Evolutionary conservation across 1,139 yeast species (phyloP), one percentile per base, ranked within the genome.

Genomic region (Debaryomyces fabryi): DNA sequence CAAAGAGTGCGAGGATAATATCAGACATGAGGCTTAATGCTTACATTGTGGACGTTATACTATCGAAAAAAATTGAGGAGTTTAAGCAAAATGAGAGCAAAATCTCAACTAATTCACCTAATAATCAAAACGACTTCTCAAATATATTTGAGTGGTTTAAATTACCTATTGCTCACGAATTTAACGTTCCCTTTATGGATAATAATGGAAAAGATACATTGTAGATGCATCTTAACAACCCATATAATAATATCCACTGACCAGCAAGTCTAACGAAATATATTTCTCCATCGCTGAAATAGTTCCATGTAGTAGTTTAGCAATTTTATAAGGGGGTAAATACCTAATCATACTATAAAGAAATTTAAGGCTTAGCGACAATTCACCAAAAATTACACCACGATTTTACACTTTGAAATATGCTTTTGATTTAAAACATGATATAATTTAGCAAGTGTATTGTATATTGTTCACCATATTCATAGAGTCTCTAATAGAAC

Each of bases 21-120:
- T 42, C 48, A n/a, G 48, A 45, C 29, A 45, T 45, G 48, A 45
- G 48, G 29, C 36, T 45, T 4, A 45, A 40, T 33, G 24, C 48
- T 5, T 42, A 46, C 13, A 25, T 39, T 4, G 24, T 35, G 21
- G 38, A 35, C 13, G 25, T 35, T 35, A 35, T 35, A 10, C 25
- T 35, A 18, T 35, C 38, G 5, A 35, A 35, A 12, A 35, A 35
- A 21, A 35, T 20, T 9, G 38, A 35, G 21, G 20, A 35, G 15
- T 35, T 35, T 35, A 35, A 35, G n/a, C 15, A 35, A 20, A 34
- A 35, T n/a, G 25, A 35, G n/a, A 20, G 8, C 8, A 35, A 35
- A 35, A 16, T 35, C 4, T 35, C 38, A 6, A 35, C 38, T 20
- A 35, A 35, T 21, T 35, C 38, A 35, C 25, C 38, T 4, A 35